Evolutionary conservation across 2,329 filamentous ascomycete species (phyloP).

Genomic region (Colletotrichum sojae): DNA sequence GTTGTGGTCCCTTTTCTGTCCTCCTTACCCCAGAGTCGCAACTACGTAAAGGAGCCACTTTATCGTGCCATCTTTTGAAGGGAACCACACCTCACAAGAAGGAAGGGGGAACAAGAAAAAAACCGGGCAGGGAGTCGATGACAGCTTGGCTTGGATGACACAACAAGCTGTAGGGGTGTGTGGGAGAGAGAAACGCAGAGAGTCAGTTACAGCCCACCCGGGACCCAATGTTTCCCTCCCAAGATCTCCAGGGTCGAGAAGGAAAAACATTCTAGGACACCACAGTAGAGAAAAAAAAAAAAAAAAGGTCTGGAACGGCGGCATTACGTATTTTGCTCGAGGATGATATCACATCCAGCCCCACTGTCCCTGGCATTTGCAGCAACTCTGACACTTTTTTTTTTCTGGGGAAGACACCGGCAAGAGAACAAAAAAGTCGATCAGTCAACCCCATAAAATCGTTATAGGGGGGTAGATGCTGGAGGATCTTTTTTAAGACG

Average conservation of each 20-base stretch:
- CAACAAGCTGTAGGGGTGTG: neutral
- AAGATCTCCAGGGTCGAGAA: neutral
- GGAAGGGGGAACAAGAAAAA: neutral
- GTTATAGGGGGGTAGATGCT: constrained; percentile 7
- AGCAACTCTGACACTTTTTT: constrained; percentile 10
- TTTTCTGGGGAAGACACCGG: constrained; percentile 11
- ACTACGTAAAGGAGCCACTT: constrained; percentile 26
- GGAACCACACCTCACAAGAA: neutral
- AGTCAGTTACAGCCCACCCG: constrained; percentile 10
- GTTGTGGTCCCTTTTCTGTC: neutral
- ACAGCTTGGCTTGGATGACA: neutral
- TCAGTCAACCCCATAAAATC: constrained; percentile 18
- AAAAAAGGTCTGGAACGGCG: constrained; percentile 34
- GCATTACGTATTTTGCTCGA: constrained; percentile 37
- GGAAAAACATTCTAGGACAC: neutral
- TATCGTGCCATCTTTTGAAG: constrained; percentile 11
- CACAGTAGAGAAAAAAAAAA: neutral
- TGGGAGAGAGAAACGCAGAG: neutral
- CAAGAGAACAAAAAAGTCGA: neutral
- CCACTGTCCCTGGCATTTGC: constrained; percentile 36
- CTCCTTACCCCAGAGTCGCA: constrained; percentile 5
- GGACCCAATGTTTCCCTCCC: neutral
- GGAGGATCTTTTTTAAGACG: constrained; percentile 23
- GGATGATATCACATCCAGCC: constrained; percentile 38
- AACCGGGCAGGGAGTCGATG: constrained; percentile 6